phyloP scores from a whole-genome alignment of 2,329 filamentous ascomycete genomes.

The Talaromyces sp. region DNA sequence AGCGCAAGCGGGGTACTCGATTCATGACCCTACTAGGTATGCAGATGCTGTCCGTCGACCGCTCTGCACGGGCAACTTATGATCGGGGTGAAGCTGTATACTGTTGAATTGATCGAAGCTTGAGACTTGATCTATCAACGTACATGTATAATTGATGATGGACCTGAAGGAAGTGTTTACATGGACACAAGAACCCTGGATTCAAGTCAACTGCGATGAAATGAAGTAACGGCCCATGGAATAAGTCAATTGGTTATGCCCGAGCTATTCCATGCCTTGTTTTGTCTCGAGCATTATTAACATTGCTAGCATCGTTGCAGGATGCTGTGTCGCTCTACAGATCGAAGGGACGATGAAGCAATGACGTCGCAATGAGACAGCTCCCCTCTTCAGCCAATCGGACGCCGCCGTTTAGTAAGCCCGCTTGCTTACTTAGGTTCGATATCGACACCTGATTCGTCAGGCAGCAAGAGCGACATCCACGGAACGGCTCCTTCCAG shows the following conservation, averaged over 20 bases:
- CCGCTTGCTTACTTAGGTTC: no score
- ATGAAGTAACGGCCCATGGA: not conserved
- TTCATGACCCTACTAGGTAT: not conserved
- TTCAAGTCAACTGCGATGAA: not conserved
- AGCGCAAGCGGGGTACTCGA: not conserved
- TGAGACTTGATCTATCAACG: not conserved
- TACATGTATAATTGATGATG: not conserved
- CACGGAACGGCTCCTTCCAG: not conserved
- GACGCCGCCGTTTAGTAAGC: slow-evolving; percentile 3
- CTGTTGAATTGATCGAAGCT: not conserved
- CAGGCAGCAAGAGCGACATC: not conserved
- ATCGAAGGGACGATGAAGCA: not conserved
- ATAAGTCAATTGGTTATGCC: not conserved
- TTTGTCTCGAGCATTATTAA: not conserved
- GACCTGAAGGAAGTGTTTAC: not conserved
- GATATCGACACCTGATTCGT: not conserved
- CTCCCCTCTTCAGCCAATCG: not conserved
- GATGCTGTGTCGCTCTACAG: not conserved
- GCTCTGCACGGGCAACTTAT: not conserved
- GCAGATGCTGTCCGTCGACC: not conserved
- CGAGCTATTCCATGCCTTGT: not conserved
- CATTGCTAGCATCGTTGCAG: no score
- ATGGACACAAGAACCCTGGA: not conserved
- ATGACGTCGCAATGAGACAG: slow-evolving; percentile 6
- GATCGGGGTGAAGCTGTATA: not conserved